phyloP scores from a whole-genome alignment of 1,284 basidiomycete species.

The Singerocomus rubriflavus region DNA sequence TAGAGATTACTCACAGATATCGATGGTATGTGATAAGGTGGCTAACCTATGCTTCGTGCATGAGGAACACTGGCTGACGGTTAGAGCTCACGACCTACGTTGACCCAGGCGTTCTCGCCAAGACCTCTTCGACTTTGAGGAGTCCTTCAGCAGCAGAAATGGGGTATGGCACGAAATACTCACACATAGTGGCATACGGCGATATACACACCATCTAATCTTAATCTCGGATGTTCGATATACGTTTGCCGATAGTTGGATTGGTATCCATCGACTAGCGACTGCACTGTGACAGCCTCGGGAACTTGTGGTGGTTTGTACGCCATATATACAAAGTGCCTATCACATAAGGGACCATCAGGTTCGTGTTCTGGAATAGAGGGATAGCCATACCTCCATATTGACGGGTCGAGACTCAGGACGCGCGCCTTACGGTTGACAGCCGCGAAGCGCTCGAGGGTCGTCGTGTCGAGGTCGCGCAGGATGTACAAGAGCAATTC shows the following conservation, averaged over 20 bases:
- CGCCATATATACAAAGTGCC: constrained; percentile 51
- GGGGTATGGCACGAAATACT: constrained; percentile 11
- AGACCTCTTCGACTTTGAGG: constrained; percentile 64
- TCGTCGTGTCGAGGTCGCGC: constrained; percentile 55
- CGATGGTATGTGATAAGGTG: constrained; percentile 83
- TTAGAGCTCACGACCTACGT: constrained; percentile 46
- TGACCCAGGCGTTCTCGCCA: constrained; percentile 81
- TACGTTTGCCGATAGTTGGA: constrained; percentile 72
- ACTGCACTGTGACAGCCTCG: constrained; percentile 42
- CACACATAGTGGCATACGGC: constrained; percentile 85
- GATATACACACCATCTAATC: constrained; percentile 87
- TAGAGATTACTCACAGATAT: constrained; percentile 55
- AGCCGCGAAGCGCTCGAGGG: constrained; percentile 74
- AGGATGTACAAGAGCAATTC: constrained; percentile 73
- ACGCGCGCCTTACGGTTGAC: constrained; percentile 73
- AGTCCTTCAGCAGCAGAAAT: constrained; percentile 1
- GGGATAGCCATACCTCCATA: constrained; percentile 70
- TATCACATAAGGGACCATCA: constrained; percentile 27
- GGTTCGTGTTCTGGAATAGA: not conserved
- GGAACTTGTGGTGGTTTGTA: constrained; percentile 74
- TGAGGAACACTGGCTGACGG: constrained; percentile 4
- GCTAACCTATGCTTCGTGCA: constrained; percentile 43
- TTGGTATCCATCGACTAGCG: constrained; percentile 50
- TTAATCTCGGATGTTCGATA: constrained; percentile 79
- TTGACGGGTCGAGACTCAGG: constrained; percentile 59